Evolutionary conservation across 164 flowering plant species (phyloP).

Genomic region (Brasenia schreberi): DNA sequence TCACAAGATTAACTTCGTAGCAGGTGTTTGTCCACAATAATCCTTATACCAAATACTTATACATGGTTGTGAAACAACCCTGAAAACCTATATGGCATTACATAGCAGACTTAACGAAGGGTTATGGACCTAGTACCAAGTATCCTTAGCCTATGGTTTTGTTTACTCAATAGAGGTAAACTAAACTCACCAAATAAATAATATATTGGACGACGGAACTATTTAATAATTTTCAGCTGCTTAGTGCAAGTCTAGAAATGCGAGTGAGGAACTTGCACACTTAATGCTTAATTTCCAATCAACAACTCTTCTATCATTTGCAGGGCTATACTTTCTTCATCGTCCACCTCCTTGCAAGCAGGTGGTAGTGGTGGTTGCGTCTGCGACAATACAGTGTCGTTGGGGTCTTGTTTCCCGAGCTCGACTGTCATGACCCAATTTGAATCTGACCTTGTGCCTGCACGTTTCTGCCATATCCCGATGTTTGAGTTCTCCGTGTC

Average conservation of each 20-base stretch:
- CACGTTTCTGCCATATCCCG: constrained; percentile 86
- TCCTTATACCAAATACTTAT: neutral
- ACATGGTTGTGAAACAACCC: neutral
- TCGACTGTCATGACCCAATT: constrained; percentile 73
- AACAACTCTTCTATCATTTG: constrained; percentile 70
- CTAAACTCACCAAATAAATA: no score
- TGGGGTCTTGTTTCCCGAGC: constrained; percentile 17
- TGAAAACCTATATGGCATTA: neutral
- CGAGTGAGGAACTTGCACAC: constrained; percentile 5
- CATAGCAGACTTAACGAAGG: neutral
- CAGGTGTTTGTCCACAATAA: neutral
- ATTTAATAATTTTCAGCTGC: no score
- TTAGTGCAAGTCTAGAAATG: no score
- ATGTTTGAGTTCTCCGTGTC: constrained; percentile 65
- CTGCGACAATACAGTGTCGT: neutral
- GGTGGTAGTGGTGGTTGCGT: neutral
- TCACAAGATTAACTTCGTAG: neutral
- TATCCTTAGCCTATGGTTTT: no score
- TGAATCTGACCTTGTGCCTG: constrained; percentile 46
- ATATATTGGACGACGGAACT: no score
- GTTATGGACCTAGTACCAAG: no score
- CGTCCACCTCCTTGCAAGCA: constrained; percentile 8
- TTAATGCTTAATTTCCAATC: constrained; percentile 18
- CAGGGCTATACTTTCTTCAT: constrained; percentile 42
- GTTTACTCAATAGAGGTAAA: no score